phyloP scores from a whole-genome alignment of 345 rosid genomes.

The Microcos paniculata region DNA sequence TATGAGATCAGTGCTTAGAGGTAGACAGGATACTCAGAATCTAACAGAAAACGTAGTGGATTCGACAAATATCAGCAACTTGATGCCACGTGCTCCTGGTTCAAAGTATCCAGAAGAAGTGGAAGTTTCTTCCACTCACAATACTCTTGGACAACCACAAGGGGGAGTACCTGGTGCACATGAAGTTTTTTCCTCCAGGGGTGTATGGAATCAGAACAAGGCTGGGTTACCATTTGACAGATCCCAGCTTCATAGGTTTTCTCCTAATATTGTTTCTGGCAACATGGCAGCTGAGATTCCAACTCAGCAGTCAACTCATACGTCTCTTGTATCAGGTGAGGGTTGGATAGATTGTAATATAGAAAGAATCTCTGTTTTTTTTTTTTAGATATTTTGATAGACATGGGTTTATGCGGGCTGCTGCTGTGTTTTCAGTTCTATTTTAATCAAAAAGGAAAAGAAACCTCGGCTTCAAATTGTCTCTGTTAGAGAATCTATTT shows the following conservation, averaged over 20 bases:
- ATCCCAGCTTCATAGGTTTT: constrained; percentile 51
- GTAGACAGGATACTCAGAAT: constrained; percentile 31
- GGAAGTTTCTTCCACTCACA: constrained; percentile 43
- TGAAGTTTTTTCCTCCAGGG: constrained; percentile 40
- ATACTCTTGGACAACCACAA: constrained; percentile 37
- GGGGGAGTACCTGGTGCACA: constrained; percentile 35
- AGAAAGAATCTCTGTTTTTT: neutral
- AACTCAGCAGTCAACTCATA: constrained; percentile 34
- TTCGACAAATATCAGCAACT: constrained; percentile 18
- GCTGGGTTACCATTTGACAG: constrained; percentile 43
- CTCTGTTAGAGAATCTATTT: constrained; percentile 2
- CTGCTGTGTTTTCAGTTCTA: neutral
- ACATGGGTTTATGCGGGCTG: neutral
- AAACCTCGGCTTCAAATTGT: neutral
- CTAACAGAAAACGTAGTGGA: constrained; percentile 26
- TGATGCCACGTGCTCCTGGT: constrained; percentile 21
- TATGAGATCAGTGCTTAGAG: constrained; percentile 27
- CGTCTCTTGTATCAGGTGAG: constrained; percentile 45
- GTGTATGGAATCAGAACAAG: constrained; percentile 45
- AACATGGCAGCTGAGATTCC: constrained; percentile 33
- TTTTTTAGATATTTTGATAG: neutral
- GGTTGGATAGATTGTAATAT: neutral
- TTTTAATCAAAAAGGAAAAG: neutral
- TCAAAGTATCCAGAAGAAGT: constrained; percentile 34
- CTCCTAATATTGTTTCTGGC: constrained; percentile 40